phyloP scores from a whole-genome alignment of 140 eudicot species.

The Ambrosia hybrid region DNA sequence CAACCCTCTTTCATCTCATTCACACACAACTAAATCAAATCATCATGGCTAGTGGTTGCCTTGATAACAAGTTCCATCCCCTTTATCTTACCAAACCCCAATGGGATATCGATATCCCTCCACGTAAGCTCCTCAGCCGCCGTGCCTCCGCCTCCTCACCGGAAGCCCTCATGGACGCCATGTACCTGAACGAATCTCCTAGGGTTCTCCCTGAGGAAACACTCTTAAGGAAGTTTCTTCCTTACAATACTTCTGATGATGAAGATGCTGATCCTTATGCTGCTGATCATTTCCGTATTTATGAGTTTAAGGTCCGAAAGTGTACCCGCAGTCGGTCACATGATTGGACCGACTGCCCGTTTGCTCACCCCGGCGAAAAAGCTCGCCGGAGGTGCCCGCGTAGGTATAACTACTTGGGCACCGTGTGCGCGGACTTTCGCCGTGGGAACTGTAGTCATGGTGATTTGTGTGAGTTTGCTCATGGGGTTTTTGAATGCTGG shows the following conservation, averaged over 20 bases:
- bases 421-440: conserved; percentile 52
- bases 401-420: conserved; percentile 43
- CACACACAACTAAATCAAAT: neutral
- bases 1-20: neutral
- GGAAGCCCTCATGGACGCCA: conserved; percentile 21
- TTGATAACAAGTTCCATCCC: conserved; percentile 37
- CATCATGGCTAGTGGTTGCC: conserved; percentile 49
- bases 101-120: conserved; percentile 46
- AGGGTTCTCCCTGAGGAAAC: conserved; percentile 37
- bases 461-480: conserved; percentile 49
- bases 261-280: conserved; percentile 51
- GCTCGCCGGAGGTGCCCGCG: conserved; percentile 58
- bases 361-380: conserved; percentile 59
- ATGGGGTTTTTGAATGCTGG: conserved; percentile 47
- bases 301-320: conserved; percentile 50
- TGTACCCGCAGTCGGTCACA: conserved; percentile 53
- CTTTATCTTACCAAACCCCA: conserved; percentile 22
- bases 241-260: conserved; percentile 36
- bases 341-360: conserved; percentile 69
- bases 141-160: conserved; percentile 34
- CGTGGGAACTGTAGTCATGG: conserved; percentile 41
- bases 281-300: conserved; percentile 55
- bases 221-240: conserved; percentile 34
- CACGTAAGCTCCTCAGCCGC: conserved; percentile 47
- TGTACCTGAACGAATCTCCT: conserved; percentile 42